A percentile compares a stretch with the other conserved stretches of the same genome.
phyloP scores from a whole-genome alignment of 2,329 filamentous ascomycete genomes.

The Furcasterigmium sp. region DNA sequence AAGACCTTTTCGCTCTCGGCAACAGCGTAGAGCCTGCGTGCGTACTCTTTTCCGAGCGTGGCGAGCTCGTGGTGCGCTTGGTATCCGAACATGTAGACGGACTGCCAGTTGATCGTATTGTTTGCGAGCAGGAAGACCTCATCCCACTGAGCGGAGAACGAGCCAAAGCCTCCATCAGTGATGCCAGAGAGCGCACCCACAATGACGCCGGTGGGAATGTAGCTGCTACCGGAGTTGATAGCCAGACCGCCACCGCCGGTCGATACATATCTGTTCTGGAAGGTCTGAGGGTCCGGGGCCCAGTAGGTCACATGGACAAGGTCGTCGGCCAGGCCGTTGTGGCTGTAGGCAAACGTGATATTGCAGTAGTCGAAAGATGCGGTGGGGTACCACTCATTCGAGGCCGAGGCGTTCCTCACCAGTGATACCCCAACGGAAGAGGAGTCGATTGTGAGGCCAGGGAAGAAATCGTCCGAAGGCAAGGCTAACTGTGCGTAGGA shows the following conservation, averaged over 20 bases:
- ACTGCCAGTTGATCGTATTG: conserved; percentile 29
- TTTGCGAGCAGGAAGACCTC: conserved; percentile 29
- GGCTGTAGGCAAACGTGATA: conserved; percentile 38
- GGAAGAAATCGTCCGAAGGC: conserved; percentile 15
- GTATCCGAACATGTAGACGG: conserved; percentile 31
- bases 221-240: conserved; percentile 28
- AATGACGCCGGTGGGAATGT: conserved; percentile 32
- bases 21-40: conserved; percentile 33
- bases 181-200: conserved; percentile 42
- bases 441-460: conserved; percentile 19
- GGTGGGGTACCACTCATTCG: conserved; percentile 20
- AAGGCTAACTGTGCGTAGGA: conserved; percentile 15
- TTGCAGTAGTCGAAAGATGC: conserved; percentile 36
- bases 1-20: conserved; percentile 23
- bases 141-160: conserved; percentile 33
- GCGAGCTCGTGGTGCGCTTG: conserved; percentile 28
- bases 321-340: conserved; percentile 30
- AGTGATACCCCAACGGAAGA: conserved; percentile 20
- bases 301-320: conserved; percentile 31
- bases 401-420: conserved; percentile 24
- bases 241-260: conserved; percentile 40
- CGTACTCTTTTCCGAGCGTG: conserved; percentile 35
- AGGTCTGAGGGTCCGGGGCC: conserved; percentile 34
- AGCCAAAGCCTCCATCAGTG: conserved; percentile 46
- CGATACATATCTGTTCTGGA: conserved; percentile 39